These are phyloP conservation scores for Solanum pennellii DNA, from an alignment of 257 asterid species.

Conservation along the genomic window DNA sequence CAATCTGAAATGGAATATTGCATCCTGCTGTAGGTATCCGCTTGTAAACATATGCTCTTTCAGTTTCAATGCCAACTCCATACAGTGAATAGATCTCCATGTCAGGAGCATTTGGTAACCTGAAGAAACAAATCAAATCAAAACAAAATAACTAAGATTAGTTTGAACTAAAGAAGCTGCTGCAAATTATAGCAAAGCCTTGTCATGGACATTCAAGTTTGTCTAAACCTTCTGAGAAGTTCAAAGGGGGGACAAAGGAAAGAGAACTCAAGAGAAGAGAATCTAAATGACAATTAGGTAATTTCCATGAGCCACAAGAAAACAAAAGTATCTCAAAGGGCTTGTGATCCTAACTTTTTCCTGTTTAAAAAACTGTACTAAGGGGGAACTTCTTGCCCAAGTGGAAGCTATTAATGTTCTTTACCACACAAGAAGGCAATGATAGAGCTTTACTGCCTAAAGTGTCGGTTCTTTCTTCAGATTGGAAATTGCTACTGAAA, in stretches of 20 bases:
- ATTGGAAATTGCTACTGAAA: not conserved
- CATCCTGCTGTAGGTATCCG: conserved; percentile 50
- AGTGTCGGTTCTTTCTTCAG: not conserved
- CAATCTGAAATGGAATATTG: conserved; percentile 69
- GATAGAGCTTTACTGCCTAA: not conserved
- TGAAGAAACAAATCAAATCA: conserved; percentile 8
- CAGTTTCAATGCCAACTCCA: conserved; percentile 71
- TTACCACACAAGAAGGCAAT: not conserved
- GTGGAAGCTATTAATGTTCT: not conserved
- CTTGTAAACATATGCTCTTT: conserved; percentile 61
- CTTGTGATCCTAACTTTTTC: not conserved
- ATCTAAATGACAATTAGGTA: not conserved
- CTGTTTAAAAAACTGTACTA: not conserved
- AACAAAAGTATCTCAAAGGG: not conserved
- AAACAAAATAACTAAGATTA: not conserved
- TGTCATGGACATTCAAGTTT: not conserved
- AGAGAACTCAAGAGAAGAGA: not conserved
- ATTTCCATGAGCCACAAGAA: not conserved
- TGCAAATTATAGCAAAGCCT: not conserved
- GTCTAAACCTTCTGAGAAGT: not conserved
- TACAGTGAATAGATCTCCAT: conserved; percentile 71
- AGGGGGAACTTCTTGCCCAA: not conserved
- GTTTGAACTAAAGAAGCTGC: not conserved
- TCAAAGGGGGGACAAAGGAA: not conserved
- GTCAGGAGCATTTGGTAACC: conserved; percentile 83